A percentile compares a stretch with the other conserved stretches of the same genome.
These are phyloP conservation scores for Cicer yamashitae DNA, from an alignment of 306 rosid species.

Conservation along the genomic window DNA sequence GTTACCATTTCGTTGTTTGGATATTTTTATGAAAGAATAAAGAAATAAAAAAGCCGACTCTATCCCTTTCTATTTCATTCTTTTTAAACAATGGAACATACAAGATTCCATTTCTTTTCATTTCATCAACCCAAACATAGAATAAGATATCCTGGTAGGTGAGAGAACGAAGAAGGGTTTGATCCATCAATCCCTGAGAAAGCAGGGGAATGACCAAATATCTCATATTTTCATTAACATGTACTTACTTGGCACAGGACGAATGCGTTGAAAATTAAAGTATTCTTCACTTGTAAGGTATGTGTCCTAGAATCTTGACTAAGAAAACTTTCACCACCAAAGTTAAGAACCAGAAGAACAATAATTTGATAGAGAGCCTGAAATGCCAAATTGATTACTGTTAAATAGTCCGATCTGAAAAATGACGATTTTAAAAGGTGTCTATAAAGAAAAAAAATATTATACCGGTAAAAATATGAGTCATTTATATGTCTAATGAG, in stretches of 20 bases:
- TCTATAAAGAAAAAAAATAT: slow-evolving; percentile 22
- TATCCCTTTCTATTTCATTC: neutral
- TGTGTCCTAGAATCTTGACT: slow-evolving; percentile 33
- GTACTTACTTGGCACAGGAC: slow-evolving; percentile 87
- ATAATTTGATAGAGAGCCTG: slow-evolving; percentile 86
- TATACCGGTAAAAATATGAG: slow-evolving; percentile 25
- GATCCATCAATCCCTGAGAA: slow-evolving; percentile 22
- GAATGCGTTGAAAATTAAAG: slow-evolving; percentile 87
- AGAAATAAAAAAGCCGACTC: neutral
- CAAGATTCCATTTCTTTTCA: neutral
- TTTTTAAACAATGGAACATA: slow-evolving; percentile 13
- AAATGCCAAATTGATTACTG: slow-evolving; percentile 32
- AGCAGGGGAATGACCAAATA: slow-evolving; percentile 31
- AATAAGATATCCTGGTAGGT: neutral
- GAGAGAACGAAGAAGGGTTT: neutral
- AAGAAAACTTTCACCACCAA: slow-evolving; percentile 64
- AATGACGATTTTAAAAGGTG: slow-evolving; percentile 16
- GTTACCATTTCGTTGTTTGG: slow-evolving; percentile 1
- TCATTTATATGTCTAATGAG: too few relatives aligned
- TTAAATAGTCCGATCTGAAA: slow-evolving; percentile 12
- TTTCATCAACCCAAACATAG: slow-evolving; percentile 22
- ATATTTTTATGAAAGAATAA: neutral
- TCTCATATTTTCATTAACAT: slow-evolving; percentile 20
- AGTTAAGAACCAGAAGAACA: slow-evolving; percentile 83
- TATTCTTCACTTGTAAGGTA: slow-evolving; percentile 65